Percentiles rank a stretch among this genome's conserved stretches.
Evolutionary conservation across 2,329 filamentous ascomycete species (phyloP).

Genomic region (Metarhizium anisopliae): DNA sequence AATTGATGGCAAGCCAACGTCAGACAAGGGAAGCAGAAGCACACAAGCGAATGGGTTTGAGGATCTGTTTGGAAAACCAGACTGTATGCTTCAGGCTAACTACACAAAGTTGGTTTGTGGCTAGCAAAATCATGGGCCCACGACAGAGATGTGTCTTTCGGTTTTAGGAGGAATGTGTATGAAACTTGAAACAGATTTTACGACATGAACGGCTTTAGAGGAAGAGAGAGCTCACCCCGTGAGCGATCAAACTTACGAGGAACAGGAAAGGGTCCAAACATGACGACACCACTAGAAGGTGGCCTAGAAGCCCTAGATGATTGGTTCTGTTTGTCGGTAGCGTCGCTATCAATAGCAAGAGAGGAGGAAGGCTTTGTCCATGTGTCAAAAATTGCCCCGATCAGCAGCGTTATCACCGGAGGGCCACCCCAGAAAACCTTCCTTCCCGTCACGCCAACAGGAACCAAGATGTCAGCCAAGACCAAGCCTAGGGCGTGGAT

Average conservation of each 20-base stretch:
- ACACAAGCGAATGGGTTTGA: neutral
- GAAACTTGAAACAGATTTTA: neutral
- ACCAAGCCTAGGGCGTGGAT: neutral
- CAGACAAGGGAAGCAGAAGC: neutral
- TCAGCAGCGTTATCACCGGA: neutral
- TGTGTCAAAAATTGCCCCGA: neutral
- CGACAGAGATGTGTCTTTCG: neutral
- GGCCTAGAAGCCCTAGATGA: neutral
- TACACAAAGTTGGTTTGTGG: neutral
- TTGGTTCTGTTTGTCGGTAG: neutral
- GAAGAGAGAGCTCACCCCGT: neutral
- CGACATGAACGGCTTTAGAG: conserved; percentile 3
- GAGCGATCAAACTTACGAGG: conserved; percentile 25
- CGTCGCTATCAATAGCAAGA: neutral
- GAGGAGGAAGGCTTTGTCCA: neutral
- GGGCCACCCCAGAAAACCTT: neutral
- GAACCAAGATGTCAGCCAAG: neutral
- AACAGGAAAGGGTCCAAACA: conserved; percentile 34
- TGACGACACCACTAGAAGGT: conserved; percentile 14
- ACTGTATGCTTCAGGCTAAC: neutral
- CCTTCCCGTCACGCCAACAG: neutral
- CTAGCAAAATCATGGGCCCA: neutral
- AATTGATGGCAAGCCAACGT: neutral
- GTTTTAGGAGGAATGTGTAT: neutral
- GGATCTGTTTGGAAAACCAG: neutral